Base-by-base conservation (phyloP, 768 basidiomycete genomes). In the Cystobasidiopsis lactophilus region DNA sequence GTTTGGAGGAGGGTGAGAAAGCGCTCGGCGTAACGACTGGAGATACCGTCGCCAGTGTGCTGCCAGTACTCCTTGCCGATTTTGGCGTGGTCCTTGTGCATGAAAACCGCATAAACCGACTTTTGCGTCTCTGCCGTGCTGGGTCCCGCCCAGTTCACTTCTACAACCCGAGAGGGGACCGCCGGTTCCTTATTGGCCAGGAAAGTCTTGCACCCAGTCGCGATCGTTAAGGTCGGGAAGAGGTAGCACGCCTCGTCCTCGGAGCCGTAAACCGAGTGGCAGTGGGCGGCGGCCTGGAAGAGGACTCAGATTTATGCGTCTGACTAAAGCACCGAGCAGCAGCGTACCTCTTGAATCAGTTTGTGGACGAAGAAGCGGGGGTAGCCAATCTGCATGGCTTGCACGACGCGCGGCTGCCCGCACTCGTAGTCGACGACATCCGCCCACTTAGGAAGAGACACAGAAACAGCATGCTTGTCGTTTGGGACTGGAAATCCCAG, bases 1-100 rank as follows among this genome's bases (percentile, higher is more conserved):
- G 11, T 26, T 11, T 43, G 9, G 23, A 88, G 71, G 60, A 85
- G 69, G 27, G 77, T 71, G 40, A 96, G 71, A 63, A 82, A 86
- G 53, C 77, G 72, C 54, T 88, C 85, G 3, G 86, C 86, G 19
- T 81, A 68, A 5, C 91, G 78, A 55, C 83, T 86, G 2, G 82
- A 85, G 38, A 98, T 78, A 1, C 89, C 88, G 54, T 81, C 69
- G 0, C 91, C 91, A 0, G 81, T 77, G 64, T 95, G 91, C 59
- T 95, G 89, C 91, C 91, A 96, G 67, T 89, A 95, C 65, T 85
- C 74, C 64, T 83, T 91, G 7, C 84, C 85, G 5, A 79, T 64
- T 9, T 27, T 47, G 9, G 73, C 61, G 3, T 74, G 66, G 3
- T 75, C 72, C 2, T 69, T 65, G 5, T 79, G 77, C 64, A 88